These are phyloP conservation scores for barley (Hordeum vulgare) DNA, from an alignment of 176 grass and related monocot species.

Conservation along the genomic window MorexV3_pseudomolecules_assembly NC_058522.1:470982113-470982612, in stretches of 20 bases:
- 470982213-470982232: neutral
- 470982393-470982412: constrained; percentile 14
- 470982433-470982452: neutral
- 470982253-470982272: too few species aligned
- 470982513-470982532: neutral
- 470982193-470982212: neutral
- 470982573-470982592: neutral
- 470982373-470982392: neutral
- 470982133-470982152: neutral
- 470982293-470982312: neutral
- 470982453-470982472: neutral
- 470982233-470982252: neutral
- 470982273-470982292: neutral
- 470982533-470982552: neutral
- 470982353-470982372: neutral
- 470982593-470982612: neutral
- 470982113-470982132: neutral
- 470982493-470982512: neutral
- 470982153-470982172: neutral
- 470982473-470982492: neutral
- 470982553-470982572: neutral
- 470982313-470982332: neutral
- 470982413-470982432: neutral
- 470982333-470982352: neutral
- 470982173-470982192: neutral